phyloP scores from a whole-genome alignment of 805 yeast species.

The Candida maris region DNA sequence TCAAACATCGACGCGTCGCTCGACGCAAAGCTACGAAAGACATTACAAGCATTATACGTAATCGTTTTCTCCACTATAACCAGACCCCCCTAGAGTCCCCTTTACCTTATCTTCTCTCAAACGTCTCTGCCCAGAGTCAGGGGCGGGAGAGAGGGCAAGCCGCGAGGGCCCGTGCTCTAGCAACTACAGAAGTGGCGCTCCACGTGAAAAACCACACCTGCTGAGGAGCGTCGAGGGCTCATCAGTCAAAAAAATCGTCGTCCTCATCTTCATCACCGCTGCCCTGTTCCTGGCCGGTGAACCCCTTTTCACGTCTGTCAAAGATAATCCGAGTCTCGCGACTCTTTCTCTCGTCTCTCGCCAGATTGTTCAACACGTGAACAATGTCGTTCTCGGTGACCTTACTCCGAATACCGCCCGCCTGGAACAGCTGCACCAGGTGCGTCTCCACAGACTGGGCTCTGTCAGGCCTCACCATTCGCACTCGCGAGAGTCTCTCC shows the following conservation, averaged over 20 bases:
- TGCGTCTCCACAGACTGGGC: slow-evolving; percentile 86
- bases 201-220: no score
- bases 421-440: slow-evolving; percentile 62
- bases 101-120: no score
- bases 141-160: no score
- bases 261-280: slow-evolving; percentile 23
- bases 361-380: slow-evolving; percentile 74
- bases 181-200: no score
- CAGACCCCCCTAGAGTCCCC: no score
- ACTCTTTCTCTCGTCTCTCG: slow-evolving; percentile 63
- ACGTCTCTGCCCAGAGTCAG: no score
- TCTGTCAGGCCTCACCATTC: slow-evolving; percentile 87
- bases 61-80: no score
- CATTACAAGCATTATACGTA: no score
- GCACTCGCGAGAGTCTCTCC: slow-evolving; percentile 80
- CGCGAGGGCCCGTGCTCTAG: no score
- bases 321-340: slow-evolving; percentile 64
- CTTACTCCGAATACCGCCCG: slow-evolving; percentile 73
- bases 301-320: slow-evolving; percentile 37
- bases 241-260: slow-evolving; percentile 31
- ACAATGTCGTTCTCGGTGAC: slow-evolving; percentile 82
- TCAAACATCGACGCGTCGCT: no score
- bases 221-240: no score
- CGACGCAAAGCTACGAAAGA: no score
- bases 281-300: slow-evolving; percentile 15